A percentile compares a stretch with the other conserved stretches of the same genome.
phyloP scores from a whole-genome alignment of 164 flowering plant species.

The Paratinospora sagittata region DNA sequence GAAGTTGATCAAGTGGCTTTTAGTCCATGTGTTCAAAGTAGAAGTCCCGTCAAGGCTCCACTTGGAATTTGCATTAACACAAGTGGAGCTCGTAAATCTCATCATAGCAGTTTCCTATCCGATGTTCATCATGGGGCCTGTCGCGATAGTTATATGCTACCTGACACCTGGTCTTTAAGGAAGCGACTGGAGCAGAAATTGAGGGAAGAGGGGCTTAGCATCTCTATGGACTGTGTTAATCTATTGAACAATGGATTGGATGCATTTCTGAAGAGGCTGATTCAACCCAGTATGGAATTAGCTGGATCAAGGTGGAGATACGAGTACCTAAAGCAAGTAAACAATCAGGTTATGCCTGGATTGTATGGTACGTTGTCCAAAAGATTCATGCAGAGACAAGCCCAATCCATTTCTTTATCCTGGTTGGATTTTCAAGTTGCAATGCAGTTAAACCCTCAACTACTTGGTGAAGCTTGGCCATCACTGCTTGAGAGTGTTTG shows the following conservation, averaged over 20 bases:
- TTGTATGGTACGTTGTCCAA: slow-evolving; percentile 22
- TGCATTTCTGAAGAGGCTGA: no score
- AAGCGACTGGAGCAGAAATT: no score
- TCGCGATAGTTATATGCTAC: slow-evolving; percentile 45
- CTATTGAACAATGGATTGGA: no score
- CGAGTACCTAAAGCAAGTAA: no score
- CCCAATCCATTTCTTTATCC: slow-evolving; percentile 26
- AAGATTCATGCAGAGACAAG: slow-evolving; percentile 18
- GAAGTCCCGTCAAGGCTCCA: no score
- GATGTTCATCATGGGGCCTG: slow-evolving; percentile 40
- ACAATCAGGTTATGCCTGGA: slow-evolving; percentile 17
- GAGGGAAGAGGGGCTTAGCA: no score
- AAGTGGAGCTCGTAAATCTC: no score
- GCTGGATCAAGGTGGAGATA: no score
- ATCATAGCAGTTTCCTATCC: no score
- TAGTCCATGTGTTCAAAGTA: slow-evolving; percentile 68
- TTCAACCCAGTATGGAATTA: no score
- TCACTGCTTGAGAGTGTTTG: slow-evolving; percentile 57
- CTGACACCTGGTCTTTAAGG: slow-evolving; percentile 55
- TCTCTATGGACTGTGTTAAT: no score
- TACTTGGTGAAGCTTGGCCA: slow-evolving; percentile 82
- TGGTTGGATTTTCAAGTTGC: slow-evolving; percentile 54
- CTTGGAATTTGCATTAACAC: no score
- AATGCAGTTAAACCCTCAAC: slow-evolving; percentile 61
- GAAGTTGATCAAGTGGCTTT: slow-evolving; percentile 74